A percentile compares a stretch with the other conserved stretches of the same genome.
Conservation (phyloP, 345 rosid genomes). For the Durio zibethinus region DNA sequence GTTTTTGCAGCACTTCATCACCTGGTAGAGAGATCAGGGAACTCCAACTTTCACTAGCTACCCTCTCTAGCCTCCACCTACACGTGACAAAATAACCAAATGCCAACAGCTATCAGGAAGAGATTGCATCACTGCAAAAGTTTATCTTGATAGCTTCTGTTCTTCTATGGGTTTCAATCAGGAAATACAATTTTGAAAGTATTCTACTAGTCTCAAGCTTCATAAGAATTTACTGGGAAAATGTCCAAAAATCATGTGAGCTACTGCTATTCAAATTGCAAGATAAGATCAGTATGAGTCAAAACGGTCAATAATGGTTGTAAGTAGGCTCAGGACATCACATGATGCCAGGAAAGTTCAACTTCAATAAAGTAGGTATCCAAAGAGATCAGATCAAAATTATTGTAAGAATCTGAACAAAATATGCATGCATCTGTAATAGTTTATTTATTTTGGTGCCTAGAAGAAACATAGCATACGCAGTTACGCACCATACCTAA, state of each 20-base stretch:
- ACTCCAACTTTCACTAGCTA: slow-evolving; percentile 33
- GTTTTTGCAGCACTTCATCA: background rate
- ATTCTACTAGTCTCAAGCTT: background rate
- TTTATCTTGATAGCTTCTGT: slow-evolving; percentile 23
- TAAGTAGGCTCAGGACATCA: background rate
- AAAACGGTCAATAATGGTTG: background rate
- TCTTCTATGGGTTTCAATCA: slow-evolving; percentile 3
- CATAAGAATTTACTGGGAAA: background rate
- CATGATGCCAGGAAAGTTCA: background rate
- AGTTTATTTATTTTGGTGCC: background rate
- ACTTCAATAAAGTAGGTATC: background rate
- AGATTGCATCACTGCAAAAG: slow-evolving; percentile 28
- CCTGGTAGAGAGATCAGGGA: background rate
- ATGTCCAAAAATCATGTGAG: background rate
- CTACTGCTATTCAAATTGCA: background rate
- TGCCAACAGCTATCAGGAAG: background rate
- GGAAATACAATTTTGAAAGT: slow-evolving; percentile 5
- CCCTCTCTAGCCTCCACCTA: too few relatives aligned
- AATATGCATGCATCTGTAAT: background rate
- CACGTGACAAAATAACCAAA: too few relatives aligned
- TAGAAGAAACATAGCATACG: background rate
- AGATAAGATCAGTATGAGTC: background rate
- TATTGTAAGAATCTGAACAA: background rate
- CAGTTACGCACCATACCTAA: background rate
- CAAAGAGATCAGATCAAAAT: background rate